Base-by-base conservation (phyloP, 768 basidiomycete genomes). In the Exsudoporus frostii region DNA sequence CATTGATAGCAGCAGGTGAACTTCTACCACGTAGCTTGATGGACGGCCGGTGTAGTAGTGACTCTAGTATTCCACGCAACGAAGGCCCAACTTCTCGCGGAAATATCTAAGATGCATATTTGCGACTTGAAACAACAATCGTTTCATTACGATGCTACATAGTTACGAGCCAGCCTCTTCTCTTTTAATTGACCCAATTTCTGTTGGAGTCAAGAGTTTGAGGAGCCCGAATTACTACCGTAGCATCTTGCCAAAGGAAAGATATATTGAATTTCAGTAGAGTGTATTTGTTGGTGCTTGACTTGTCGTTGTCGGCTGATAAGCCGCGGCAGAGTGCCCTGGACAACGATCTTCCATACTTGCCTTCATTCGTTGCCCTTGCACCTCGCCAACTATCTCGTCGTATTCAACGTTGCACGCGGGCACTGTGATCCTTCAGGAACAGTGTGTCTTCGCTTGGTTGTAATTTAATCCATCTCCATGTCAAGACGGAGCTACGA, bases 401-500 rank as follows among this genome's bases (percentile, higher is more conserved):
- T 37, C 32, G 22, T 43, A 6, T 29, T 20, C 53, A 45, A 38
- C 51, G 24, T 50, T 41, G 45, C 30, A 24, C 32, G 37, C 48
- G 30, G 41, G 36, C 30, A 38, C 30, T 22, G 43, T 48, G 45
- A 57, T 51, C 48, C 50, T 47, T 34, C 46, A 44, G 25, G 51
- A 43, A 47, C 50, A 50, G 40, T 33, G 33, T 41, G 36, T 37
- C 45, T 32, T 25, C 11, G 36, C 37, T 47, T 37, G 47, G 50
- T 50, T n/a, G 30, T 30, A 41, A 59, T 54, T 48, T n/a, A 63
- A 41, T 32, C 48, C 55, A 54, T 63, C 52, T 59, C 50, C 56
- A 64, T 89, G 85, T 89, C 90, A 56, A 82, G 79, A 71, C 81
- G 88, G 68, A 92, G 90, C 75, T 80, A 85, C 73, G 81, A 81